These are phyloP conservation scores for Boletus mariae DNA, from an alignment of 1,284 basidiomycete species.

Conservation along the genomic window DNA sequence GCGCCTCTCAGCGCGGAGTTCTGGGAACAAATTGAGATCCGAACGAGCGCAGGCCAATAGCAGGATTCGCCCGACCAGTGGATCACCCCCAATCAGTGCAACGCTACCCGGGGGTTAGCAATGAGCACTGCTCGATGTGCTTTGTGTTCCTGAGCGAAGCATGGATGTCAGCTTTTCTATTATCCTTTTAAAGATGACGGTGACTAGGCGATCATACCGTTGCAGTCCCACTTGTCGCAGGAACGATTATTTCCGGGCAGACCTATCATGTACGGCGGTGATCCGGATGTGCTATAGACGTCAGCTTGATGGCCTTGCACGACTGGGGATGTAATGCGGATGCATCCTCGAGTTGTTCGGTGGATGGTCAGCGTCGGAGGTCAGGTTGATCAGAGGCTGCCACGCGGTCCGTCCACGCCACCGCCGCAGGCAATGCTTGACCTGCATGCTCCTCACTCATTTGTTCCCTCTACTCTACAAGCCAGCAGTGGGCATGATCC, in stretches of 20 bases:
- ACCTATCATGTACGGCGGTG: neutral
- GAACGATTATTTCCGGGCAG: neutral
- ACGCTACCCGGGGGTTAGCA: neutral
- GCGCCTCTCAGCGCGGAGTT: neutral
- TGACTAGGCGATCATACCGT: neutral
- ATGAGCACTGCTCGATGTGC: neutral
- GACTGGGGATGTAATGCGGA: neutral
- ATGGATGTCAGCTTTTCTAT: conserved; percentile 3
- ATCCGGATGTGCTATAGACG: conserved; percentile 11
- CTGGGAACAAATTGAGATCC: conserved; percentile 3
- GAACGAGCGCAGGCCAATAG: conserved; percentile 3
- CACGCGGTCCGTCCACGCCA: conserved; percentile 7
- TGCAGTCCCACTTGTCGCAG: neutral
- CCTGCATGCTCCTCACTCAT: neutral
- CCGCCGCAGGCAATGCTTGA: neutral
- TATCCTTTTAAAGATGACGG: conserved; percentile 1
- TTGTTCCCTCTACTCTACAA: conserved; percentile 9
- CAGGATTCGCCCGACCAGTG: conserved; percentile 11
- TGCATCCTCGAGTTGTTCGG: conserved; percentile 16
- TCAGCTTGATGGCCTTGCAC: conserved; percentile 4
- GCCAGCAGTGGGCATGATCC: neutral
- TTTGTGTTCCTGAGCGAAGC: neutral
- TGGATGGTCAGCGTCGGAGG: neutral
- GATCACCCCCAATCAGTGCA: conserved; percentile 9
- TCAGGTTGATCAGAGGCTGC: conserved; percentile 15